Conservation (phyloP, 345 rosid genomes). For the Eucalyptus sp. region DNA sequence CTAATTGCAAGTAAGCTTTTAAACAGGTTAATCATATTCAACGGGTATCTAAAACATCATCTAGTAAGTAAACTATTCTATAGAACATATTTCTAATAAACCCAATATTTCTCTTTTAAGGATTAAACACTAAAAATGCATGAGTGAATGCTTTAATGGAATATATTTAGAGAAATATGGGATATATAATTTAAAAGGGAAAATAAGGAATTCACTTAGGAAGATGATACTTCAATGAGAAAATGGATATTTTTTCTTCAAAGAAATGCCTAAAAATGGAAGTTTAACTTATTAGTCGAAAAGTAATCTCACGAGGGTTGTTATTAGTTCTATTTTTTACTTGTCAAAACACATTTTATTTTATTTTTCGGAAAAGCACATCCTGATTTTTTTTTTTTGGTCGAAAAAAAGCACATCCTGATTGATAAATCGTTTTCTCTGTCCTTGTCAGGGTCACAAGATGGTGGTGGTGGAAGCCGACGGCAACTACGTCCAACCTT, state of each 20-base stretch:
- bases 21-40: not conserved
- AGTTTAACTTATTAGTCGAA: not conserved
- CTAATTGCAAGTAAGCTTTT: not conserved
- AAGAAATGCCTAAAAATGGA: not conserved
- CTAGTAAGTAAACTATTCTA: not conserved
- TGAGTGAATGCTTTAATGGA: not conserved
- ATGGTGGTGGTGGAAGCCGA: slow-evolving; percentile 85
- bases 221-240: not conserved
- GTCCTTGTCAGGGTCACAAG: slow-evolving; percentile 41
- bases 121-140: not conserved
- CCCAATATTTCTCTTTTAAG: not conserved
- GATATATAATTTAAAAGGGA: not conserved
- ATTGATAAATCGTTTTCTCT: not conserved
- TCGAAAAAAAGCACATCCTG: not conserved
- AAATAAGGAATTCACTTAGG: not conserved
- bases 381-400: not conserved
- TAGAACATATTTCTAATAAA: not conserved
- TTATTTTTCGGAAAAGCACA: not conserved
- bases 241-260: not conserved
- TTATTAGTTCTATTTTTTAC: not conserved
- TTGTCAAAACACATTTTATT: not conserved
- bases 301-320: not conserved
- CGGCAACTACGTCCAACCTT: slow-evolving; percentile 63
- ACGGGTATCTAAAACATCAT: rapidly evolving
- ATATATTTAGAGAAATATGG: not conserved